Evolutionary conservation across 2,329 filamentous ascomycete genomes (phyloP), one percentile per base, ranked within the genome.

Genomic region (Scytalidium sp.): DNA sequence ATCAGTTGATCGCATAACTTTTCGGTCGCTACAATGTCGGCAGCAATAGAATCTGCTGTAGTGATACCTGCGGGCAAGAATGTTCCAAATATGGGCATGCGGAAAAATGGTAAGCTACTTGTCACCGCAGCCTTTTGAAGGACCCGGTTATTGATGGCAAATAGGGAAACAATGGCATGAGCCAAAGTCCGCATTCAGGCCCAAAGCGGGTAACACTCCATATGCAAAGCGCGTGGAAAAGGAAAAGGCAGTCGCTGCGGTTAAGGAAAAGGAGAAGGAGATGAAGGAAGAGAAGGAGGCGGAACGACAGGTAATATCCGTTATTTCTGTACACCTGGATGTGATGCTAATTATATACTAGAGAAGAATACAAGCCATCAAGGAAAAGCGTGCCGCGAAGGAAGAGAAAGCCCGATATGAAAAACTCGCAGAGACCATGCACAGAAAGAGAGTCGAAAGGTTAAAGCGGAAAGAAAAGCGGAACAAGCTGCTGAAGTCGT

Each of bases 371-470:
- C 81, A 92, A 64, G 80, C 80, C 10, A 88, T 97, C 65, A 92
- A 88, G 64, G 90, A 96, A 56, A 92, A 87, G 70, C 82, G 90
- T 59, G 87, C 84, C 19, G 88, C 86, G 46, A 97, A 97, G 79
- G 92, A 90, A 62, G 94, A 97, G 76, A 91, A 88, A 70, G 90
- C 92, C 64, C 79, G 93, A 59, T 97, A 93, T 67, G 90, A 91
- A 69, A 90, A 92, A 76, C 83, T 99, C 83, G 93, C 91, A 19
- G 90, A 91, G 74, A 97, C 94, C 76, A 97, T 99, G 94, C 93
- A 97, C 75, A 84, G 83, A 71, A 97, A 96, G 79, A 81, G 92
- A 54, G 87, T 97, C 11, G 94, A 99, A 73, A 83, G 94, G 61
- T 72, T 96, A 70, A 96, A 91, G 84, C 83, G 92, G 66, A 88